Evolutionary conservation across 805 yeast species (phyloP).

Genomic region (Spathaspora boniae): DNA sequence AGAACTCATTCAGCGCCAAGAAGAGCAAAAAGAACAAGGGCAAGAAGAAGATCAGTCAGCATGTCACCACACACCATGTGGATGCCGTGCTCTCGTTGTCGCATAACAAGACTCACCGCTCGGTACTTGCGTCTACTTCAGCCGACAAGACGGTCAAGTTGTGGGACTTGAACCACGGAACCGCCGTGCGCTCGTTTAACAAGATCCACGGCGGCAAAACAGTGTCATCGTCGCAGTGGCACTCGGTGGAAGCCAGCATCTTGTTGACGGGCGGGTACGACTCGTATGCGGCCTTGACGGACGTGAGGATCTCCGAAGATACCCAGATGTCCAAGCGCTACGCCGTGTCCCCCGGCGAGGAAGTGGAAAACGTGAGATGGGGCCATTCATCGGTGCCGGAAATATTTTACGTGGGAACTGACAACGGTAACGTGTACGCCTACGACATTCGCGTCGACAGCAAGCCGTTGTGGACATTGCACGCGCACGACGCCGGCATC

Average conservation of each 20-base stretch:
- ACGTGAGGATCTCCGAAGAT: slow-evolving; percentile 73
- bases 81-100: slow-evolving; percentile 90
- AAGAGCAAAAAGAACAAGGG: slow-evolving; percentile 47
- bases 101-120: slow-evolving; percentile 76
- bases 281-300: slow-evolving; percentile 73
- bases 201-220: slow-evolving; percentile 71
- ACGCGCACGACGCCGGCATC: slow-evolving; percentile 95
- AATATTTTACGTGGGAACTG: slow-evolving; percentile 83
- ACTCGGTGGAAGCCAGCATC: slow-evolving; percentile 57
- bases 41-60: slow-evolving; percentile 45
- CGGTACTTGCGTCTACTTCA: slow-evolving; percentile 87
- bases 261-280: slow-evolving; percentile 93
- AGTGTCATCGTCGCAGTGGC: slow-evolving; percentile 89
- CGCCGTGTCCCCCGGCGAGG: slow-evolving; percentile 65
- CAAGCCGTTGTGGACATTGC: slow-evolving; percentile 87
- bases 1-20: slow-evolving; percentile 36
- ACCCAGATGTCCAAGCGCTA: slow-evolving; percentile 59
- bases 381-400: slow-evolving; percentile 44
- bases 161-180: slow-evolving; percentile 82
- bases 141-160: slow-evolving; percentile 93
- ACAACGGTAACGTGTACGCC: slow-evolving; percentile 82
- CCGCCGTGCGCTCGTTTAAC: slow-evolving; percentile 74
- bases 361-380: slow-evolving; percentile 82
- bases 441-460: slow-evolving; percentile 74
- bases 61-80: slow-evolving; percentile 74